Evolutionary conservation across 805 yeast genomes (phyloP), one percentile per base, ranked within the genome.

Genomic region (Myxozyma nipponensis): DNA sequence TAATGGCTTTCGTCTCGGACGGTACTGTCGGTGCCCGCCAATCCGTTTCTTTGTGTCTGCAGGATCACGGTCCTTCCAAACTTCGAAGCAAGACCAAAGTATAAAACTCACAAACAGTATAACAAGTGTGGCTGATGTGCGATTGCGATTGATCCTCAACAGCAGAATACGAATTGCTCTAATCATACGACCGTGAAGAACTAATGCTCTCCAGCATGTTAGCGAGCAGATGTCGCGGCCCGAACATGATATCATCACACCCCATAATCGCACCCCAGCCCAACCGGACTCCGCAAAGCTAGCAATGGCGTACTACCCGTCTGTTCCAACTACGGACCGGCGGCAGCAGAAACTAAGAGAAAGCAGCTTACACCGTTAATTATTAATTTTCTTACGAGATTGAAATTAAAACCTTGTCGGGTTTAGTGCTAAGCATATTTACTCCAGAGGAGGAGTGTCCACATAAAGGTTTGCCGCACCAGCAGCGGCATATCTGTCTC

Each of bases 401-500:
- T n/a, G n/a, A n/a, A n/a, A n/a, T n/a, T n/a, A n/a, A n/a, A n/a
- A n/a, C n/a, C n/a, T n/a, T n/a, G n/a, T n/a, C n/a, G n/a, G n/a
- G n/a, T n/a, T n/a, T n/a, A n/a, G n/a, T n/a, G n/a, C n/a, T 28
- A 28, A 28, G 13, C 32, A 28, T 13, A 13, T 13, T 28, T 28
- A 28, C 32, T 28, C 32, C 7, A 28, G 32, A 28, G 32, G 32
- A 28, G 32, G 32, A 28, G 47, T 44, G 35, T 35, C 40, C n/a
- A 26, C 47, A 17, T 44, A 44, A 7, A 44, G 36, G 25, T 41
- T 41, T n/a, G 22, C 23, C 2, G 26, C 17, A 41, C 30, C 9
- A n/a, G 43, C 45, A 13, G 13, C 32, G 13, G 13, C 32, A 26
- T 56, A 56, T 4, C 59, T 42, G 26, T 19, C 39, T 4, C 60